phyloP scores from a whole-genome alignment of 2,329 filamentous ascomycete species.

The Didymella keratinophila region DNA sequence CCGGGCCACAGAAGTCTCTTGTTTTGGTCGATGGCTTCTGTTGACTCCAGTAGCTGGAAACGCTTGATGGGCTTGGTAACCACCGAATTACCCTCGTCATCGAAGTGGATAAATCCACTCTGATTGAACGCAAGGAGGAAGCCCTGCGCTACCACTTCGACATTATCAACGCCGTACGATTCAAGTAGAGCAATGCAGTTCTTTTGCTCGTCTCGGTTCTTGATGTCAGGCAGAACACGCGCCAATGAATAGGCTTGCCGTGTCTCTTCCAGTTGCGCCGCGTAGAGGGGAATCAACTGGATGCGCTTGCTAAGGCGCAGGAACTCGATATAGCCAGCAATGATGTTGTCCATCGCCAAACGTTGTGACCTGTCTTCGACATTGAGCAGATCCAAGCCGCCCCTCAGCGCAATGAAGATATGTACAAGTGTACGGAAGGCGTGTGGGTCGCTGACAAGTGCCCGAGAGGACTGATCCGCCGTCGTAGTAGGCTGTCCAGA shows the following conservation, averaged over 20 bases:
- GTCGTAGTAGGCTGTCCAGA: slow-evolving; percentile 30
- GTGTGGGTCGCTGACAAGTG: slow-evolving; percentile 52
- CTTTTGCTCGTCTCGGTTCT: slow-evolving; percentile 69
- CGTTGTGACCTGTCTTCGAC: slow-evolving; percentile 27
- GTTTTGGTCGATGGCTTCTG: slow-evolving; percentile 45
- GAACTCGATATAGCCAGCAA: slow-evolving; percentile 83
- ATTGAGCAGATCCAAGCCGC: slow-evolving; percentile 54
- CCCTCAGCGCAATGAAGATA: slow-evolving; percentile 68
- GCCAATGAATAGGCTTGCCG: slow-evolving; percentile 76
- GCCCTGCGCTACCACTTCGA: slow-evolving; percentile 77
- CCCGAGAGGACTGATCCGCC: slow-evolving; percentile 38
- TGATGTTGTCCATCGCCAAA: slow-evolving; percentile 71
- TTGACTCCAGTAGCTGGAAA: slow-evolving; percentile 60
- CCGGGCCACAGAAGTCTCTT: slow-evolving; percentile 59
- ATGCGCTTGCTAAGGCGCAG: slow-evolving; percentile 76
- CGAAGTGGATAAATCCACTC: slow-evolving; percentile 40
- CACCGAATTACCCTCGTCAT: slow-evolving; percentile 24
- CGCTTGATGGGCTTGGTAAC: slow-evolving; percentile 40
- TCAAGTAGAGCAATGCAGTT: slow-evolving; percentile 77
- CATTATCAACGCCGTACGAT: slow-evolving; percentile 74
- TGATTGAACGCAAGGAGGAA: slow-evolving; percentile 53
- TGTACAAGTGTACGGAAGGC: slow-evolving; percentile 57
- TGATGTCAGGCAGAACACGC: slow-evolving; percentile 77
- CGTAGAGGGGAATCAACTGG: slow-evolving; percentile 86
- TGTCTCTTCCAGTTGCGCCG: slow-evolving; percentile 73